phyloP scores from a whole-genome alignment of 306 rosid species.

The Erythrophleum fordii region DNA sequence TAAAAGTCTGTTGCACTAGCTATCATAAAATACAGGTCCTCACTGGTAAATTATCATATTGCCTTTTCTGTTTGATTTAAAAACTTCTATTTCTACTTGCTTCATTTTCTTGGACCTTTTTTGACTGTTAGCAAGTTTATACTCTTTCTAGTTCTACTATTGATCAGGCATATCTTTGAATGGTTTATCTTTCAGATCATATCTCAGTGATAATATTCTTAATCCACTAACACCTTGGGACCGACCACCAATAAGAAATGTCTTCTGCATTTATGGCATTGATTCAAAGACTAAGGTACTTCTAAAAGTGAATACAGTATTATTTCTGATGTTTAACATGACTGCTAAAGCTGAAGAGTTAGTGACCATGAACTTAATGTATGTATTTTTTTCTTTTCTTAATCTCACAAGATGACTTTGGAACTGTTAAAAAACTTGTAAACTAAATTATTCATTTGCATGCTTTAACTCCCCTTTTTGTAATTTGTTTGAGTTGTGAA shows the following conservation, averaged over 20 bases:
- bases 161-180: constrained; percentile 27
- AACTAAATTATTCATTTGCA: neutral
- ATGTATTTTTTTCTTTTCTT: neutral
- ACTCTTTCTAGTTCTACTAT: constrained; percentile 29
- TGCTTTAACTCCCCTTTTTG: no score
- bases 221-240: constrained; percentile 99
- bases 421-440: constrained; percentile 30
- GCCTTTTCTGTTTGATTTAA: neutral
- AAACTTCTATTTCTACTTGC: constrained; percentile 21
- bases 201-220: constrained; percentile 79
- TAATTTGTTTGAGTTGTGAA: no score
- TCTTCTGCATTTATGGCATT: constrained; percentile 87
- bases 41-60: constrained; percentile 16
- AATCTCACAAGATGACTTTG: constrained; percentile 14
- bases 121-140: neutral
- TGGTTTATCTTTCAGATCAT: constrained; percentile 70
- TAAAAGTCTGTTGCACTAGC: constrained; percentile 7
- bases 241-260: constrained; percentile 91
- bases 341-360: constrained; percentile 30
- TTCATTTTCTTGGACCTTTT: constrained; percentile 5
- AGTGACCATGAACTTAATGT: constrained; percentile 8
- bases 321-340: constrained; percentile 32
- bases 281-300: constrained; percentile 90
- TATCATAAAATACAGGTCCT: constrained; percentile 31
- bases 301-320: constrained; percentile 23